Percentiles rank a stretch among this genome's conserved stretches.
Evolutionary conservation across 345 rosid species (phyloP).

Genomic region (Zanthoxylum bungeanum): DNA sequence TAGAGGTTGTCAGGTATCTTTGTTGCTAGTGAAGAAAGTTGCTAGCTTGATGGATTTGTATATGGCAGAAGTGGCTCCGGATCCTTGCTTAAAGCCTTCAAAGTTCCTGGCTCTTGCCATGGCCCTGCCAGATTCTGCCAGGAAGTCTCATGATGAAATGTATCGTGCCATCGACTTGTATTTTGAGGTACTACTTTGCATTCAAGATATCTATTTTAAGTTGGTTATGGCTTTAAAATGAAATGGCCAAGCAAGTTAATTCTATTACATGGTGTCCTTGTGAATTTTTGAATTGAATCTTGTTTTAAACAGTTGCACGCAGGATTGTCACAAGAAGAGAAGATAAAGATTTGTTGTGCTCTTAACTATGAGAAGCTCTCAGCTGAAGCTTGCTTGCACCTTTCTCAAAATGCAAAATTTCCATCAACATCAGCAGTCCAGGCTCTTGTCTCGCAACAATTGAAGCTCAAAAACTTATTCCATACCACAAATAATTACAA

Average conservation of each 20-base stretch:
- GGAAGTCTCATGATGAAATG: constrained; percentile 63
- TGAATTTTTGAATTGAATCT: constrained; percentile 5
- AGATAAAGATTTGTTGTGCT: constrained; percentile 50
- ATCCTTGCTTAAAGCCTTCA: constrained; percentile 66
- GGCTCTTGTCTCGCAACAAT: constrained; percentile 42
- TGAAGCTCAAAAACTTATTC: constrained; percentile 44
- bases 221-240: neutral
- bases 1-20: constrained; percentile 23
- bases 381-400: constrained; percentile 46
- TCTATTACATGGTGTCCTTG: neutral
- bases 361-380: constrained; percentile 74
- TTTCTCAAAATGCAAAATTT: constrained; percentile 58
- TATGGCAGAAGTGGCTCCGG: constrained; percentile 89
- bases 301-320: constrained; percentile 55
- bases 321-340: constrained; percentile 69
- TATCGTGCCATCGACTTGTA: constrained; percentile 76
- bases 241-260: neutral
- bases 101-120: constrained; percentile 62
- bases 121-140: constrained; percentile 64
- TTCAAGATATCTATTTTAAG: neutral
- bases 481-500: constrained; percentile 18
- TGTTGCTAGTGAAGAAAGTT: constrained; percentile 48
- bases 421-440: constrained; percentile 44
- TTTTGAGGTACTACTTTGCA: constrained; percentile 57
- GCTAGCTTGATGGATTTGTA: constrained; percentile 72